Evolutionary conservation across 192 early-diverging fungal species (phyloP).

Genomic region (Coemansia sp.): DNA sequence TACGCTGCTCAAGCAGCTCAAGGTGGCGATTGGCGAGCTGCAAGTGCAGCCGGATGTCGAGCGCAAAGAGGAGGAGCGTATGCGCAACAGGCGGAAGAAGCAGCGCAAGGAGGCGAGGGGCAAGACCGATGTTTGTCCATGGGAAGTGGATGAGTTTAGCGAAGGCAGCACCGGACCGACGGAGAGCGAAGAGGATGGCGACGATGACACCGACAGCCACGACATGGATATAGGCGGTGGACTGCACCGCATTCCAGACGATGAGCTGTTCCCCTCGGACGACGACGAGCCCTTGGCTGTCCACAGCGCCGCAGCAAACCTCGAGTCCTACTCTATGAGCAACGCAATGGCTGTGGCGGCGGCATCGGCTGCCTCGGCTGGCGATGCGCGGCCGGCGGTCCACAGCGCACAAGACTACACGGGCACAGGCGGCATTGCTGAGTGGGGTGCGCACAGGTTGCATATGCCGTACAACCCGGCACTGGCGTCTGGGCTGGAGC

Average conservation of each 20-base stretch:
- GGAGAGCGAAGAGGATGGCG: constrained; percentile 14
- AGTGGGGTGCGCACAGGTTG: constrained; percentile 52
- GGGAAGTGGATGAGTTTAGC: constrained; percentile 55
- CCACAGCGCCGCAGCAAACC: neutral
- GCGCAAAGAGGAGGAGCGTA: constrained; percentile 46
- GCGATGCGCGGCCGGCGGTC: constrained; percentile 4
- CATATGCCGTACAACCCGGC: constrained; percentile 46
- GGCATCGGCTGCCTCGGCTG: constrained; percentile 6
- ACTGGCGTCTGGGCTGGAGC: constrained; percentile 13
- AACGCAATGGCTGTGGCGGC: neutral
- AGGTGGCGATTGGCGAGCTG: constrained; percentile 37
- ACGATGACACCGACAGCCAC: neutral
- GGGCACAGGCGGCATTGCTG: constrained; percentile 54
- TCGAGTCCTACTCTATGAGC: constrained; percentile 35
- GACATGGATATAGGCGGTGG: constrained; percentile 7
- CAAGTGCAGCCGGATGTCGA: constrained; percentile 50
- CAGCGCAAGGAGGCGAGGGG: constrained; percentile 39
- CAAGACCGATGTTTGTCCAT: constrained; percentile 51
- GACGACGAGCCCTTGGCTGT: constrained; percentile 17
- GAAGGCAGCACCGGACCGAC: constrained; percentile 18
- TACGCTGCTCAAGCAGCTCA: constrained; percentile 52
- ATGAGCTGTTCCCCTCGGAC: constrained; percentile 47
- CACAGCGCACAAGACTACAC: constrained; percentile 42
- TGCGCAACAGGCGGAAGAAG: constrained; percentile 35
- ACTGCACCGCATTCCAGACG: constrained; percentile 36